A percentile compares a stretch with the other conserved stretches of the same genome.
Conservation (phyloP, 2,329 filamentous ascomycete species). For the Diaporthe citriasiana region DNA sequence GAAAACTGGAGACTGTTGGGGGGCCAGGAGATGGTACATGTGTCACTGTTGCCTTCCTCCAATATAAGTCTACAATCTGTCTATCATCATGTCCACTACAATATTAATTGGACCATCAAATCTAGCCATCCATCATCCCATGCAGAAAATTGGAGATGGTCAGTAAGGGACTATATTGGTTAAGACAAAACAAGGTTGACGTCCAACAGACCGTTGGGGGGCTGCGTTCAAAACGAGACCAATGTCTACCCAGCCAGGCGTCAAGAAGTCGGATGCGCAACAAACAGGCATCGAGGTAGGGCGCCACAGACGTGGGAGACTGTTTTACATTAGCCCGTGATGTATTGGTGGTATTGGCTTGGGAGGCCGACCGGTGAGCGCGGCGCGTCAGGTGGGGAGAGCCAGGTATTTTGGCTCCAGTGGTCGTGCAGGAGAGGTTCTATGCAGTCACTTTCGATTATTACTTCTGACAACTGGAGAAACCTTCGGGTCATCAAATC, state of each 20-base stretch:
- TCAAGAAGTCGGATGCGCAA: no score
- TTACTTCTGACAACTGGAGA: neutral
- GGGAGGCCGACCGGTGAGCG: neutral
- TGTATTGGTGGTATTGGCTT: no score
- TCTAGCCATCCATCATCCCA: neutral
- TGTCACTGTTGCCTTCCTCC: neutral
- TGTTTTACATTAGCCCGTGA: neutral
- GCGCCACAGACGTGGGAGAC: neutral
- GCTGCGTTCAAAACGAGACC: neutral
- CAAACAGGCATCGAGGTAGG: neutral
- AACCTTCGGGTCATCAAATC: neutral
- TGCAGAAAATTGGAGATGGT: neutral
- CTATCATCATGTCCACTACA: no score
- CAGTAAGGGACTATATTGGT: neutral
- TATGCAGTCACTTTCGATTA: neutral
- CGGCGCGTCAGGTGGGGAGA: neutral
- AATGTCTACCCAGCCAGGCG: neutral
- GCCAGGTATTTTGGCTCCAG: no score
- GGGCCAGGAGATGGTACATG: neutral
- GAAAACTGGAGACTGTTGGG: no score
- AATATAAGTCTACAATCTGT: no score
- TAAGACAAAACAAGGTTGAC: neutral
- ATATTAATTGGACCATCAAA: neutral
- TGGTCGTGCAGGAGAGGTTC: neutral
- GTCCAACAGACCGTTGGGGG: neutral